These are phyloP conservation scores for Marchantia polymorpha DNA, from an alignment of 225 moss, liverwort and hornwort genomes.

Conservation along the genomic window DNA sequence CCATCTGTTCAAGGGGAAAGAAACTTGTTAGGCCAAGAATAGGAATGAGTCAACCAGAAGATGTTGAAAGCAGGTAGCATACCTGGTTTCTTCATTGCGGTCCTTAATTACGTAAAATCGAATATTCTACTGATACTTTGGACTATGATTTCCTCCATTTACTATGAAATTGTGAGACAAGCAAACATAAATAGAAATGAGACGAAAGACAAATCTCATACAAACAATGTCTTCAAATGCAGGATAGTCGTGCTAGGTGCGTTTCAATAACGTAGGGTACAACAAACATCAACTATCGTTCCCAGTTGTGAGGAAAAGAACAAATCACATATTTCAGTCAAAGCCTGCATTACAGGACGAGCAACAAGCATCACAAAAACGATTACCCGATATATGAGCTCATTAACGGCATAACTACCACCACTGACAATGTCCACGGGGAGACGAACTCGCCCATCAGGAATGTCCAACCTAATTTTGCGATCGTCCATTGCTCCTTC, in stretches of 20 bases:
- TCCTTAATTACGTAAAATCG: not conserved
- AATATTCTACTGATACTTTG: not conserved
- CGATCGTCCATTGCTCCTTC: conserved; percentile 75
- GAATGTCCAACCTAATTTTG: conserved; percentile 85
- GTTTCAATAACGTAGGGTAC: too few species aligned
- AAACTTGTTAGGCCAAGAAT: not conserved
- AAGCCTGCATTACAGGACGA: not conserved
- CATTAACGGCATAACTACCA: conserved; percentile 75
- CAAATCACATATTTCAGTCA: not conserved
- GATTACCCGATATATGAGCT: conserved; percentile 79
- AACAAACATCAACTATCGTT: not conserved
- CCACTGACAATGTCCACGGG: conserved; percentile 73
- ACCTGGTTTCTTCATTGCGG: too few species aligned
- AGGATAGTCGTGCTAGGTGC: not conserved
- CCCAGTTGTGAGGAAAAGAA: not conserved
- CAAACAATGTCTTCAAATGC: not conserved
- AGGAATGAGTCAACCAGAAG: not conserved
- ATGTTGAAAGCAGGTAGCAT: not conserved
- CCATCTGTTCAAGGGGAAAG: conserved; percentile 50
- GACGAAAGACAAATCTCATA: not conserved
- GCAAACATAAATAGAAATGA: not conserved
- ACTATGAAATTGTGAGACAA: not conserved
- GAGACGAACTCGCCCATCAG: conserved; percentile 71
- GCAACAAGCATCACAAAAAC: not conserved
- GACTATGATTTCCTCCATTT: not conserved